Conservation (phyloP, 345 rosid genomes). For the Laguncularia racemosa region DNA sequence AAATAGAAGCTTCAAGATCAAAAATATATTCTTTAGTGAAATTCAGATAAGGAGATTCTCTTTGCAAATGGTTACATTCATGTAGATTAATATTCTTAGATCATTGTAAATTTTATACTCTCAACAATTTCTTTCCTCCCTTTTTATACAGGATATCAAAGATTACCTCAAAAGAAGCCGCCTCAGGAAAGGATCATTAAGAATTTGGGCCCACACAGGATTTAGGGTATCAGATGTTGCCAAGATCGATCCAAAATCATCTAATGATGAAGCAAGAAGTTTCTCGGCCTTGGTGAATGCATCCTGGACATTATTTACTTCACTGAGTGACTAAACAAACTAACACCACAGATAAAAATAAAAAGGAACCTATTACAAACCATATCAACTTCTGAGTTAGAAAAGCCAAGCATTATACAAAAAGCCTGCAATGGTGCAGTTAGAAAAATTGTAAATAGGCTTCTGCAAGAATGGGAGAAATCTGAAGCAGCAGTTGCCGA, state of each 20-base stretch:
- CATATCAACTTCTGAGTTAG: conserved; percentile 69
- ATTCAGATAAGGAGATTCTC: too few species aligned
- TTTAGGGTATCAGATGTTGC: conserved; percentile 64
- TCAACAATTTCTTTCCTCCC: too few species aligned
- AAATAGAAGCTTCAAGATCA: too few species aligned
- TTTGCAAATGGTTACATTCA: too few species aligned
- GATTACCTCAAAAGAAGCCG: conserved; percentile 79
- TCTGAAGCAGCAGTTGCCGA: conserved; percentile 36
- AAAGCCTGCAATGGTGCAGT: conserved; percentile 84
- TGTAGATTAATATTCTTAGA: too few species aligned
- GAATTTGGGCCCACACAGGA: conserved; percentile 85
- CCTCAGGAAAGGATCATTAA: conserved; percentile 81
- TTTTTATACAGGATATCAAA: not conserved
- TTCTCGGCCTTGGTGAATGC: conserved; percentile 53
- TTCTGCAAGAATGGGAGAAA: conserved; percentile 66
- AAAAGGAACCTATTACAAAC: conserved; percentile 27
- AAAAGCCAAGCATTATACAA: conserved; percentile 65
- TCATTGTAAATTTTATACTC: too few species aligned
- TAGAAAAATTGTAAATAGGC: conserved; percentile 77
- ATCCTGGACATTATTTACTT: conserved; percentile 36
- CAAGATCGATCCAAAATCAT: conserved; percentile 74
- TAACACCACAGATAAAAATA: conserved; percentile 10
- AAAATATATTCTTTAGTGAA: too few species aligned
- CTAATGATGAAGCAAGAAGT: conserved; percentile 57
- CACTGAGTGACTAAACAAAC: conserved; percentile 9